Evolutionary conservation across 1,284 basidiomycete genomes (phyloP).

Genomic region (Xerocomus tenax): DNA sequence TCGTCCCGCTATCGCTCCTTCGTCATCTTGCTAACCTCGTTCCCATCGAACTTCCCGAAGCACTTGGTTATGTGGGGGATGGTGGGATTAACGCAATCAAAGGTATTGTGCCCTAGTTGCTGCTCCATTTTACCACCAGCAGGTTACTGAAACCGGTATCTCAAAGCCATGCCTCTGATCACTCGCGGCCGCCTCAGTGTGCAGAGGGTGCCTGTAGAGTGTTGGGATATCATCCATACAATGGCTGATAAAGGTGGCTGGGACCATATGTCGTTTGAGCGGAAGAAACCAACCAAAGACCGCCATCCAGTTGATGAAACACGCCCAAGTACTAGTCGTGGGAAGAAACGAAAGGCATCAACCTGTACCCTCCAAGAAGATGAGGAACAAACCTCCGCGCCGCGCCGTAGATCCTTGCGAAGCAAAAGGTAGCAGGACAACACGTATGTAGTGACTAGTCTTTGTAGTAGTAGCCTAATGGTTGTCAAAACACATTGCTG

Average conservation of each 20-base stretch:
- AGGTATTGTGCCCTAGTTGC: constrained; percentile 33
- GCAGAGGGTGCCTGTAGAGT: constrained; percentile 64
- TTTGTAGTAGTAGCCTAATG: no score
- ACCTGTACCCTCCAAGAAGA: constrained; percentile 3
- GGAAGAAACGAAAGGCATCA: constrained; percentile 23
- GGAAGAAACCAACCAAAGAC: constrained; percentile 69
- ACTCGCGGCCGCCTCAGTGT: constrained; percentile 82
- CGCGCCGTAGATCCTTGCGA: constrained; percentile 22
- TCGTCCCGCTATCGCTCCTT: constrained; percentile 73
- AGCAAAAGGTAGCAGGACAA: constrained; percentile 9
- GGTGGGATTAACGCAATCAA: constrained; percentile 55
- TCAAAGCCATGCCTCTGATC: constrained; percentile 69
- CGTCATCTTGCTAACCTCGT: constrained; percentile 49
- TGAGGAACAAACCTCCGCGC: constrained; percentile 1
- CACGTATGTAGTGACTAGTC: not conserved
- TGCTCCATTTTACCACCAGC: not conserved
- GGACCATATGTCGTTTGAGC: constrained; percentile 37
- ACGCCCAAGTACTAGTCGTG: constrained; percentile 41
- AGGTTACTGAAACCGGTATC: constrained; percentile 3
- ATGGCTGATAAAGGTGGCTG: constrained; percentile 72
- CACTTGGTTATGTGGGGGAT: constrained; percentile 55
- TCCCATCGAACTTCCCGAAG: constrained; percentile 37
- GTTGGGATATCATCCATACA: constrained; percentile 60
- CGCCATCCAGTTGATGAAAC: constrained; percentile 47
- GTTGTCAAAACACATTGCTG: no score